Conservation (phyloP, 2,329 filamentous ascomycete genomes). For the Proliferodiscus dingleyae region DNA sequence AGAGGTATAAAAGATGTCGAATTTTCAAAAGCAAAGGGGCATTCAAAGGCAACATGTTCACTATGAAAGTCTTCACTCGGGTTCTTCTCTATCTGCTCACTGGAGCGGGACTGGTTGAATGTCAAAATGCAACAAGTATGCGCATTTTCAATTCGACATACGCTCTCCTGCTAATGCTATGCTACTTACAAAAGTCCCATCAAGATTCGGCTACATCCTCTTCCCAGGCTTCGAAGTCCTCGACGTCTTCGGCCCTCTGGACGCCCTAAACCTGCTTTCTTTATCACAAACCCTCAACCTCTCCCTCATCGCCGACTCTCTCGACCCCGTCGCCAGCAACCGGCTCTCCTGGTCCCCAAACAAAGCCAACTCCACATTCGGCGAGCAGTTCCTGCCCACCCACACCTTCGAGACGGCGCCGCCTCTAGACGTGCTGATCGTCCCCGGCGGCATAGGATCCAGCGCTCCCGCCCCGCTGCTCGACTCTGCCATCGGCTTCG, state of each 20-base stretch:
- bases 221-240: constrained; percentile 29
- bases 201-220: constrained; percentile 38
- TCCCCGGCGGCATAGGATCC: constrained; percentile 58
- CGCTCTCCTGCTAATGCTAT: too few species aligned
- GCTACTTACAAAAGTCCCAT: constrained; percentile 21
- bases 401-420: constrained; percentile 18
- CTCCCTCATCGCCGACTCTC: constrained; percentile 21
- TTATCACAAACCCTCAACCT: constrained; percentile 21
- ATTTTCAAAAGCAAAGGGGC: too few species aligned
- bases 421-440: constrained; percentile 42
- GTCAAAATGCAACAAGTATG: too few species aligned
- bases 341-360: not conserved
- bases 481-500: constrained; percentile 39
- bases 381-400: constrained; percentile 10
- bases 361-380: constrained; percentile 16
- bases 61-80: too few species aligned
- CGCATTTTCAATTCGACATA: too few species aligned
- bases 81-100: too few species aligned
- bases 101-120: too few species aligned
- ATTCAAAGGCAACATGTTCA: too few species aligned
- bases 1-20: too few species aligned
- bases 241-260: constrained; percentile 31
- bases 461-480: constrained; percentile 31
- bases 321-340: constrained; percentile 24
- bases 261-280: constrained; percentile 26